Base-by-base conservation (phyloP, 1,139 yeast genomes). In the Groenewaldozyma auringiensis region DNA sequence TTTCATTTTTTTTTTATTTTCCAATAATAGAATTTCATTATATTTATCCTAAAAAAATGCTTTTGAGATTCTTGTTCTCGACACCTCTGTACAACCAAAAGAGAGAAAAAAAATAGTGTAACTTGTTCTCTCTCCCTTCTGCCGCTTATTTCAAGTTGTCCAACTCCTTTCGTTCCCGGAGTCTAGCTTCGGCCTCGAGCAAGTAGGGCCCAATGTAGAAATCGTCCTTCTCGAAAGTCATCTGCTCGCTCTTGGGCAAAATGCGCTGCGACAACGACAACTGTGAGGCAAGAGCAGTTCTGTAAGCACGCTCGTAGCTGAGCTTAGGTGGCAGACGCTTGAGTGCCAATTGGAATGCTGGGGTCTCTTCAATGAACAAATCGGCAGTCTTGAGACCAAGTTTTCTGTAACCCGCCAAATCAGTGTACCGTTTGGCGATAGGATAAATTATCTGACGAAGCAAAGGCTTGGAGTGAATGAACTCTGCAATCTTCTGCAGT, bases 211-310 rank as follows among this genome's bases (percentile, higher is more conserved):
- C 70, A 64, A 92, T 76, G 70, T 86, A 88, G 59, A 87, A 83
- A 50, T 73, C 74, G 71, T 92, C 98, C 60, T 56, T 89, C 64
- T 81, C 86, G 34, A 89, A 79, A 64, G 80, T 79, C 53, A 85
- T 72, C 59, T 83, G 84, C 70, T 92, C 83, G 63, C 76, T 76
- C 57, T 79, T 74, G 58, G 97, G 95, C 61, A 92, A 76, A 53
- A 92, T 70, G 63, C 85, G 89, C 67, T 87, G 95, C 46, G 94
- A 75, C 56, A 89, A 74, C 44, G 94, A 77, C 53, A 79, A 77
- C 72, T 92, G 98, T 65, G 83, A 88, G 53, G 97, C 96, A 57
- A 94, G 85, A 55, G 92, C 75, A 54, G 85, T 76, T 75, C 98
- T 85, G 79, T 73, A 92, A 65, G 83, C 83, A 74, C 98, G 86